Base-by-base conservation (phyloP, 1,284 basidiomycete species). In the Phylloboletellus chloephorus region DNA sequence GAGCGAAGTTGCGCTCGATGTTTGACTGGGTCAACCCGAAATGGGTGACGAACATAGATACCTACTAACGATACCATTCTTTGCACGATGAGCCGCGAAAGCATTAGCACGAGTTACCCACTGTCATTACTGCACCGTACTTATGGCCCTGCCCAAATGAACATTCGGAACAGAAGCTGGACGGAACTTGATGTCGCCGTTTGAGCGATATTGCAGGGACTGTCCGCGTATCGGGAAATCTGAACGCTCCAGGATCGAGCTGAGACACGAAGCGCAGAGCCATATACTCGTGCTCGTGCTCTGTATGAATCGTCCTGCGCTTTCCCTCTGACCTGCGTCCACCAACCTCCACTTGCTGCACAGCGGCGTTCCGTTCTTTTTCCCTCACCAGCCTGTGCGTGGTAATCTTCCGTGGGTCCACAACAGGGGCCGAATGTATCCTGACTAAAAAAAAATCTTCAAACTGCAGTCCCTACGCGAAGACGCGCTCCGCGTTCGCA, bases 181-280 rank as follows among this genome's bases (percentile, higher is more conserved):
- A 46, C 58, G 58, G 58, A 51, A 36, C 55, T 54, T 46, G 33
- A 43, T 34, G 39, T 42, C 50, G 51, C 53, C 37, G 47, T 45
- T 40, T 54, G 58, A 31, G 46, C 46, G 55, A 54, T 31, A 52
- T 41, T 41, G 20, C 46, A 60, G 59, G 58, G 57, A 44, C 43
- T 4, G 20, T 21, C 41, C 21, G 47, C 48, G 22, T 48, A 61
- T 57, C 48, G 41, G 59, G 54, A 49, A 58, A 51, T 48, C 29
- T 54, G 40, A 46, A 44, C 31, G 19, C 30, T 45, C 31, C 43
- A 47, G 44, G 32, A 48, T 49, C 36, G 26, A 23, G 31, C 21
- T 30, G 37, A 52, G 39, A 41, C 20, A 37, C 1, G 39, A 47
- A 46, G 41, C 49, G n/a, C n/a, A n/a, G n/a, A n/a, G n/a, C n/a